Evolutionary conservation across 345 rosid genomes (phyloP).

Genomic region (Boechera divaricarpa): DNA sequence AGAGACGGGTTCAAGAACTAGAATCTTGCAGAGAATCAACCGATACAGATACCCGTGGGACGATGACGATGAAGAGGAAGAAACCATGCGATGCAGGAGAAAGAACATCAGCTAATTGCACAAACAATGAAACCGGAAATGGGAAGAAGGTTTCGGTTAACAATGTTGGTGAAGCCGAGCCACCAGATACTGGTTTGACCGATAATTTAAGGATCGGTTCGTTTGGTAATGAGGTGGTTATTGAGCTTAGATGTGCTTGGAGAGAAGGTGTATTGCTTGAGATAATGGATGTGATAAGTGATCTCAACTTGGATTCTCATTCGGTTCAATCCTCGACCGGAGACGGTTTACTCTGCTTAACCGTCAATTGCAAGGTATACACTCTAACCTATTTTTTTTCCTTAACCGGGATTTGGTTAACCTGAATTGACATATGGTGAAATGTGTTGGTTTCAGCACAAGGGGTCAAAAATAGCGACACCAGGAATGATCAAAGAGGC

Average conservation of each 20-base stretch:
- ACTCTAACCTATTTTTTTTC: not conserved
- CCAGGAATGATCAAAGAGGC: conserved; percentile 59
- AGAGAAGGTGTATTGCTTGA: conserved; percentile 81
- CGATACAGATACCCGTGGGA: conserved; percentile 49
- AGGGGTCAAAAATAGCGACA: conserved; percentile 55
- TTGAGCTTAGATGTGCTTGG: conserved; percentile 75
- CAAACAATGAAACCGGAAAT: conserved; percentile 37
- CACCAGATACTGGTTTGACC: conserved; percentile 47
- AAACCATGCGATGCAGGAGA: conserved; percentile 57
- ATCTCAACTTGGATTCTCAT: conserved; percentile 71
- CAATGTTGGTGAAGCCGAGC: conserved; percentile 45
- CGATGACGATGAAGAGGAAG: conserved; percentile 48
- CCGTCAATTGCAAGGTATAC: conserved; percentile 74
- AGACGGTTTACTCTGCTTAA: conserved; percentile 64
- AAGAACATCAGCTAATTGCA: conserved; percentile 67
- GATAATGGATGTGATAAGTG: conserved; percentile 71
- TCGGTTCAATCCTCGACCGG: conserved; percentile 73
- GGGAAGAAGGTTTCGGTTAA: conserved; percentile 20
- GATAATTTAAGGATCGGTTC: conserved; percentile 51
- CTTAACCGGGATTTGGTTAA: conserved; percentile 20
- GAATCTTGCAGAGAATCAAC: conserved; percentile 69
- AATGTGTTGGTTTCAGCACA: conserved; percentile 56
- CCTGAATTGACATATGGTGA: conserved; percentile 34
- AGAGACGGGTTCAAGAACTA: conserved; percentile 74
- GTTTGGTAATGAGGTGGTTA: conserved; percentile 59